Base-by-base conservation (phyloP, 768 basidiomycete genomes). In the Coprinopsis sp. region DNA sequence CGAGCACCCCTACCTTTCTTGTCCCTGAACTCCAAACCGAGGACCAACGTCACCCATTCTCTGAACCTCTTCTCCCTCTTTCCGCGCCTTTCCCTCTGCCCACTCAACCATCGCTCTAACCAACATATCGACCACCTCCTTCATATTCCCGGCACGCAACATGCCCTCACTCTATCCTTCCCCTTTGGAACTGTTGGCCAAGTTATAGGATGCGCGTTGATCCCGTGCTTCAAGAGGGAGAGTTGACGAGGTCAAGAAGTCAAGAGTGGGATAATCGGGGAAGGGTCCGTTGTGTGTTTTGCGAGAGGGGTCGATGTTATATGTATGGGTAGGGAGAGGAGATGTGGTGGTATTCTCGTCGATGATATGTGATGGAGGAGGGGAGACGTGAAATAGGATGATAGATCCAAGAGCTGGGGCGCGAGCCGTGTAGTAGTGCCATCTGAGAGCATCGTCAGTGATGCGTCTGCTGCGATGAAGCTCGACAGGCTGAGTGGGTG, bases 171-270 rank as follows among this genome's bases (percentile, higher is more conserved):
- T 14, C 93, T 78, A 50, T 93, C 87, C 49, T 77, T 77, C 7
- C 90, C 92, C 44, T 82, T 84, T 0, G 93, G 91, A 0, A 96
- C 93, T 0, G 93, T 96, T 0, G 95, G 94, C 71, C 84, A 86
- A 8, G 79, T 82, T 33, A 92, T 91, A 3, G 87, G 81, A 3
- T 84, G 79, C 0, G 84, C 86, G 53, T 83, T 81, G 57, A 87
- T 74, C 1, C 76, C 76, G 2, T 66, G 64, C 18, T 63, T 46
- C 36, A 65, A 58, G 36, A 96, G 81, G 0, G 92, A 84, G 21
- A 96, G 78, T 0, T 81, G 78, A 2, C 86, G 87, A 0, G 94
- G 86, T 18, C 78, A 73, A 1, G 79, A 67, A 0, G 91, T 95
- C 46, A 92, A 69, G 34, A 97, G 71, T 1, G 93, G 92, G 49